Conservation (phyloP, 129 eudicot species). For the Escallonia rubra region DNA sequence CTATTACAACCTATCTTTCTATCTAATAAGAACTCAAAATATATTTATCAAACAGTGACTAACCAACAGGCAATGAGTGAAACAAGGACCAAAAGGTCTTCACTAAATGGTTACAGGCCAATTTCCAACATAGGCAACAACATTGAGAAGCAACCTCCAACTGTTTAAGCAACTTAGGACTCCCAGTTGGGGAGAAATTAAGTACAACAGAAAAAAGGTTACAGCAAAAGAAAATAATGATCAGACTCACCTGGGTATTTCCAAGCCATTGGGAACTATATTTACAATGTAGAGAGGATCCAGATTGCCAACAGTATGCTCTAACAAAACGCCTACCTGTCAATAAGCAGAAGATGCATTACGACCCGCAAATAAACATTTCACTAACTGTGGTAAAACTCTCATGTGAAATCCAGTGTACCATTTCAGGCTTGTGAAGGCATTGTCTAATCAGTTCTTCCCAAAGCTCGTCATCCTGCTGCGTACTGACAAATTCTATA, state of each 20-base stretch:
- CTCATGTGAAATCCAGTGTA: conserved; percentile 21
- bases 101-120: too few species aligned
- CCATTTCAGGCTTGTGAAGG: conserved; percentile 94
- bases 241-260: conserved; percentile 89
- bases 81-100: too few species aligned
- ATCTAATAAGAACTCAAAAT: too few species aligned
- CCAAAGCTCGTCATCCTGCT: conserved; percentile 98
- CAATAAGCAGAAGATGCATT: conserved; percentile 11
- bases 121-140: too few species aligned
- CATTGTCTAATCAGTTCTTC: conserved; percentile 91
- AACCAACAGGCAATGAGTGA: too few species aligned
- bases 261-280: conserved; percentile 89
- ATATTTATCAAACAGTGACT: too few species aligned
- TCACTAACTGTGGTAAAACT: not conserved
- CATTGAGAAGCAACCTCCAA: too few species aligned
- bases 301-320: conserved; percentile 96
- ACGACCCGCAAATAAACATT: not conserved
- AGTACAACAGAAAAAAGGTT: too few species aligned
- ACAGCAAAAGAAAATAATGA: not conserved
- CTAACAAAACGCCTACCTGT: conserved; percentile 93
- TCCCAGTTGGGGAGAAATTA: too few species aligned
- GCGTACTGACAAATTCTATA: conserved; percentile 86
- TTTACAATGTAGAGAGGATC: conserved; percentile 95
- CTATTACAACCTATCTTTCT: too few species aligned
- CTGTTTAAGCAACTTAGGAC: too few species aligned